Evolutionary conservation across 768 basidiomycete genomes (phyloP), one percentile per base, ranked within the genome.

Genomic region (Hemileccinum rubropunctum): DNA sequence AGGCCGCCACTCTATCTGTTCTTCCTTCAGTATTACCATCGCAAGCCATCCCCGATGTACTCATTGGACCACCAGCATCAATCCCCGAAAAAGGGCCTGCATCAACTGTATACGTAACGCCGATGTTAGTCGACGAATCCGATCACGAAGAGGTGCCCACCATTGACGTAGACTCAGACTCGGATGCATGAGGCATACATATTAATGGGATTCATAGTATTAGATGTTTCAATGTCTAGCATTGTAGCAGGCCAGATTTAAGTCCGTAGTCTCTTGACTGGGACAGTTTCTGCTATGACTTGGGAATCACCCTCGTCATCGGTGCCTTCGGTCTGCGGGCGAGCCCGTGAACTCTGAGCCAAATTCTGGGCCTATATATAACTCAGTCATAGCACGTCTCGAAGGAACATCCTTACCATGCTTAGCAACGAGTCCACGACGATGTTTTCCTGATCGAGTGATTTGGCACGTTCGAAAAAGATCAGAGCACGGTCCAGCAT

Each of bases 141-240:
- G 85, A 88, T 13, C 77, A 78, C n/a, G 85, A 88, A 54, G 84
- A 84, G 53, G 83, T 94, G 74, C 91, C 91, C 3, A 60, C 73
- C 11, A 91, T 94, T 33, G 79, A 91, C 62, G 71, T 90, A 73
- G 82, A 77, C 35, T 91, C 90, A 1, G 90, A 92, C 65, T 87
- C 88, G 4, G 91, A 91, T 36, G 43, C 34, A 28, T 68, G 50
- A 56, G 18, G 17, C 8, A 45, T 27, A 26, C 11, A 45, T 27
- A n/a, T n/a, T 7, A 7, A 13, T 23, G 33, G 8, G 23, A 26
- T 15, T 36, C 40, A 30, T 20, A 37, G 46, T 33, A 34, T 35
- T 39, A 10, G 38, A 42, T 42, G 21, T 38, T 42, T 40, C 18
- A 30, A 21, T 30, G 21, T 40, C 39, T 10, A 23, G n/a, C 32